Conservation (phyloP, 345 rosid genomes). For the Pistacia atlantica region DNA sequence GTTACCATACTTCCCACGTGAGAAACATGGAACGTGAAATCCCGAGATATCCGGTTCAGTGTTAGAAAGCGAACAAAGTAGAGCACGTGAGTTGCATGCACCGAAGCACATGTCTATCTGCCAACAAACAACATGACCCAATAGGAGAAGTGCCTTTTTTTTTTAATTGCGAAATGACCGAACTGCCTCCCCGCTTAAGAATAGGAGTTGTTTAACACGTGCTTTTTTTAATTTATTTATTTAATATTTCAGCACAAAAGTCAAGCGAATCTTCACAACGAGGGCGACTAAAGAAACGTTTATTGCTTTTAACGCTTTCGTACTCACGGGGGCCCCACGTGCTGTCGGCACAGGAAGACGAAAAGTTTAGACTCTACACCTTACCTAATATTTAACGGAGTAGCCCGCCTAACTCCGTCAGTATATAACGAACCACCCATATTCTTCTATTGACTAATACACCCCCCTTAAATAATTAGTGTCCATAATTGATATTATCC, state of each 20-base stretch:
- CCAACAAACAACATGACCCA: not conserved
- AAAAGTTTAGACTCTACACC: too few relatives aligned
- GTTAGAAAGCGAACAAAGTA: too few relatives aligned
- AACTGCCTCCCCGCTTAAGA: not conserved
- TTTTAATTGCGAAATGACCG: not conserved
- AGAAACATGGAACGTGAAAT: not conserved
- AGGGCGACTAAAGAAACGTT: not conserved
- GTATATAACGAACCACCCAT: not conserved
- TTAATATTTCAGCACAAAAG: not conserved
- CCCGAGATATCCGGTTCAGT: not conserved
- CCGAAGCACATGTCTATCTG: not conserved
- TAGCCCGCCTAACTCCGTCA: not conserved
- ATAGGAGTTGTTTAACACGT: constrained; percentile 33
- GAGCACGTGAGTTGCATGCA: not conserved
- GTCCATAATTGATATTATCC: too few relatives aligned
- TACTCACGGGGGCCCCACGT: not conserved
- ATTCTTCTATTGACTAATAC: not conserved
- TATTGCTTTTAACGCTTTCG: too few relatives aligned
- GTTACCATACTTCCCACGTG: not conserved
- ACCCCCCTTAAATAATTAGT: too few relatives aligned
- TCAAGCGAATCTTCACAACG: not conserved
- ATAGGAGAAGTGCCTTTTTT: not conserved
- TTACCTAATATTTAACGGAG: not conserved
- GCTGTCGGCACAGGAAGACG: constrained; percentile 10
- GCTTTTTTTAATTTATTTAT: not conserved